Evolutionary conservation across 2,329 filamentous ascomycete genomes (phyloP).

Genomic region (Lecanicillium sp.): DNA sequence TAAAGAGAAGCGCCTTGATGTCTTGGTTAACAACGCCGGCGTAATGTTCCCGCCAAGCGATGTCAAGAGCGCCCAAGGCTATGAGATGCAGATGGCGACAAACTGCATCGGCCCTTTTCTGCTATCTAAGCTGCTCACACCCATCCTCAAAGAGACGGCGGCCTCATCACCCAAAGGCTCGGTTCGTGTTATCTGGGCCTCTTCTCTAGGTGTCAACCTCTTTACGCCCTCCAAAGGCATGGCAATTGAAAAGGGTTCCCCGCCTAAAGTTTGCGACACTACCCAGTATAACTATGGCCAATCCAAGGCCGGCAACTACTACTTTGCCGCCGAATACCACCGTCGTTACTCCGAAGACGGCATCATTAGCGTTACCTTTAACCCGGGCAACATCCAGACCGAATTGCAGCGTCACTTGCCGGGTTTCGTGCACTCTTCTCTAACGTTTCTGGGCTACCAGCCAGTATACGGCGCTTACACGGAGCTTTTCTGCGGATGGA

Average conservation of each 20-base stretch:
- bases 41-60: slow-evolving; percentile 26
- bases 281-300: slow-evolving; percentile 13
- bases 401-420: slow-evolving; percentile 19
- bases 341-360: slow-evolving; percentile 14
- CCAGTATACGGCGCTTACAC: slow-evolving; percentile 6
- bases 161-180: slow-evolving; percentile 14
- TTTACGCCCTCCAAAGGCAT: slow-evolving; percentile 6
- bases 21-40: slow-evolving; percentile 29
- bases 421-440: slow-evolving; percentile 8
- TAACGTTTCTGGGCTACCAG: slow-evolving; percentile 9
- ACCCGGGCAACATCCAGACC: slow-evolving; percentile 24
- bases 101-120: slow-evolving; percentile 28
- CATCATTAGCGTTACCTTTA: slow-evolving; percentile 17
- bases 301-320: slow-evolving; percentile 15
- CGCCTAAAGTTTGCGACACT: slow-evolving; percentile 9
- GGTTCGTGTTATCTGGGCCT: slow-evolving; percentile 16
- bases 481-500: slow-evolving; percentile 9
- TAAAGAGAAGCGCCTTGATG: slow-evolving; percentile 19
- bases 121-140: slow-evolving; percentile 24
- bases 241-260: not conserved
- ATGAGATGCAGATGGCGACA: slow-evolving; percentile 28
- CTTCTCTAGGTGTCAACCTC: slow-evolving; percentile 13
- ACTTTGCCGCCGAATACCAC: slow-evolving; percentile 16
- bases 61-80: slow-evolving; percentile 23
- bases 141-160: slow-evolving; percentile 20